A percentile compares a stretch with the other conserved stretches of the same genome.
phyloP scores from a whole-genome alignment of 2,329 filamentous ascomycete species.

The Pseudogymnoascus sp. region DNA sequence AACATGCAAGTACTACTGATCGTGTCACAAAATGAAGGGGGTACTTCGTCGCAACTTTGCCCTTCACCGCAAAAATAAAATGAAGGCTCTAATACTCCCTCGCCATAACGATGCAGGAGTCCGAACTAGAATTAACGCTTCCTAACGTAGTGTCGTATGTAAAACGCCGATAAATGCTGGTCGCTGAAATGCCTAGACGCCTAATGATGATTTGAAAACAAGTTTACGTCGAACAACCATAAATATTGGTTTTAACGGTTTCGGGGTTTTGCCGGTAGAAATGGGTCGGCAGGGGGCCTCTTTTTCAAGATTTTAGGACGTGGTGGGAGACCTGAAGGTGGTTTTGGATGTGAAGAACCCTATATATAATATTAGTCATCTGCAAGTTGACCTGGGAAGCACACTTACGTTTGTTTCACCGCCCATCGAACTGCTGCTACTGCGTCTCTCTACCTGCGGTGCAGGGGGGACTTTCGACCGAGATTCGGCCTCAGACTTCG shows the following conservation, averaged over 20 bases:
- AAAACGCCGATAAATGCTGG: background rate
- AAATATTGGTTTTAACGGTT: background rate
- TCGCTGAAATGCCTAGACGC: conserved; percentile 2
- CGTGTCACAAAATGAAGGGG: background rate
- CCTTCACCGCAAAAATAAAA: background rate
- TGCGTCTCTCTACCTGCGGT: background rate
- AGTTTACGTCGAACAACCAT: background rate
- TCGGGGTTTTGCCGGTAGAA: background rate
- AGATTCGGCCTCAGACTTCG: background rate
- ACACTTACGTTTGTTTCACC: background rate
- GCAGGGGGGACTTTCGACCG: background rate
- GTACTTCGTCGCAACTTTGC: background rate
- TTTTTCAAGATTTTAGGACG: background rate
- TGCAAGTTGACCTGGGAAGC: background rate
- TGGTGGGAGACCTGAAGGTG: background rate
- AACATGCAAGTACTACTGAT: background rate
- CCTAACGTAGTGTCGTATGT: background rate
- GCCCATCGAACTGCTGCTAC: background rate
- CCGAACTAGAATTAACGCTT: background rate
- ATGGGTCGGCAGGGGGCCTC: background rate
- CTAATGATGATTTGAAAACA: background rate
- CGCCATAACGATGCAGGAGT: background rate
- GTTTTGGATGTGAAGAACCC: background rate
- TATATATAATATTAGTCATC: background rate
- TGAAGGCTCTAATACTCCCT: background rate